Evolutionary conservation across 2,329 filamentous ascomycete species (phyloP).

Genomic region (Venturia aucupariae): DNA sequence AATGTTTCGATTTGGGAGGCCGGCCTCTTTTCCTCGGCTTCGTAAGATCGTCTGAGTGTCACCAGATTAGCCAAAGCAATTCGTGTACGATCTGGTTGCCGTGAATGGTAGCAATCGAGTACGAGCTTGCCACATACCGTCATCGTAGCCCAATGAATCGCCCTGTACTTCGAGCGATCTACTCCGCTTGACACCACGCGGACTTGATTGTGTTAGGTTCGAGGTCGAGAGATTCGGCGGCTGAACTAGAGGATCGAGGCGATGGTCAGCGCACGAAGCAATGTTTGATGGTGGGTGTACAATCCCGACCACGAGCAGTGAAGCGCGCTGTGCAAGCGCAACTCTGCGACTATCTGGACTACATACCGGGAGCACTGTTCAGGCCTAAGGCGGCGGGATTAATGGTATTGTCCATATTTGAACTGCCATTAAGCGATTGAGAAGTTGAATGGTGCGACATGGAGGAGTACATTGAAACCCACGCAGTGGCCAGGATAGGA

Average conservation of each 20-base stretch:
- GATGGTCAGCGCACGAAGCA: constrained; percentile 8
- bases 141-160: constrained; percentile 25
- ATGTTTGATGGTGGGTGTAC: not conserved
- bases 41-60: constrained; percentile 17
- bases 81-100: constrained; percentile 1
- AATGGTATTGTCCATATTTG: constrained; percentile 34
- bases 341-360: not conserved
- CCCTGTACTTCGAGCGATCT: constrained; percentile 29
- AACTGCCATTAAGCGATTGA: constrained; percentile 26
- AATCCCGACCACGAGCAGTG: not conserved
- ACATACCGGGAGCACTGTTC: constrained; percentile 28
- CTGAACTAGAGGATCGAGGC: constrained; percentile 4
- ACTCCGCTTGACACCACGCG: constrained; percentile 32
- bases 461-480: constrained; percentile 10
- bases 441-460: constrained; percentile 26
- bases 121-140: constrained; percentile 21
- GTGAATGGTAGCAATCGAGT: constrained; percentile 6
- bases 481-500: not conserved
- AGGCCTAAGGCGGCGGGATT: constrained; percentile 28
- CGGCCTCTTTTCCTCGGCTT: constrained; percentile 40
- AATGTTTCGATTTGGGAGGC: constrained; percentile 52
- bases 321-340: not conserved
- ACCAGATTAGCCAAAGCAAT: constrained; percentile 11
- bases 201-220: constrained; percentile 25
- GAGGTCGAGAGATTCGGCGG: constrained; percentile 18